A percentile compares a stretch with the other conserved stretches of the same genome.
Evolutionary conservation across 176 grass and related monocot genomes (phyloP).

Genomic region (Chloris gayana): DNA sequence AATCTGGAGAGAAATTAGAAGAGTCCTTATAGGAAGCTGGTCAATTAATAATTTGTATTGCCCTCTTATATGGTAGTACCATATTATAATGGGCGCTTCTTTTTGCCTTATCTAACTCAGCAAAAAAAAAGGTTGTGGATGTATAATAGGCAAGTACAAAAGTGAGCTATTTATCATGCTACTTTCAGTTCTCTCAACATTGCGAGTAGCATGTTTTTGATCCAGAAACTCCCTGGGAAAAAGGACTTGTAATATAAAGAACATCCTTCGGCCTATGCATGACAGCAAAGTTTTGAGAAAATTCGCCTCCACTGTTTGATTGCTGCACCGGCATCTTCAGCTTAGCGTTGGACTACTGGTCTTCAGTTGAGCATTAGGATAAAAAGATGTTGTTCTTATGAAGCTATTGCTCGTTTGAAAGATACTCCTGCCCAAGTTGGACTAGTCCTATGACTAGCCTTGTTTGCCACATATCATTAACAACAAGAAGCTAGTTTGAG

Average conservation of each 20-base stretch:
- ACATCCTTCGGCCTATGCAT: background rate
- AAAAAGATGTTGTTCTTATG: no score
- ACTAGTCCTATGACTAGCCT: no score
- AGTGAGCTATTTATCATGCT: background rate
- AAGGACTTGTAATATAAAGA: background rate
- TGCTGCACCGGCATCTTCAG: background rate
- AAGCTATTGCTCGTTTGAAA: no score
- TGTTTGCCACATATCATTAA: no score
- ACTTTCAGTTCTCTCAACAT: background rate
- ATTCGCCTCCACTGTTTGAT: background rate
- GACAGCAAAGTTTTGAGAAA: background rate
- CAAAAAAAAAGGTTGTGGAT: background rate
- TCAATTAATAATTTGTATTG: background rate
- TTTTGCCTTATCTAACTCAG: slow-evolving; percentile 6
- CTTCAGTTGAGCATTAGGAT: background rate
- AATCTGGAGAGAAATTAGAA: slow-evolving; percentile 74
- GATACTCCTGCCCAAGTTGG: no score
- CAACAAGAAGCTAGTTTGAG: no score
- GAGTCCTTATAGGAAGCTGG: slow-evolving; percentile 25
- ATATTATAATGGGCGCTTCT: background rate
- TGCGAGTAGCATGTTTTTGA: background rate
- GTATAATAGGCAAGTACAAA: slow-evolving; percentile 10
- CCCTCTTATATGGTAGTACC: background rate
- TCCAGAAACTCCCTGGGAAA: background rate
- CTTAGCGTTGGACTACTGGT: background rate